phyloP scores from a whole-genome alignment of 345 rosid genomes.

The Murraya paniculata region DNA sequence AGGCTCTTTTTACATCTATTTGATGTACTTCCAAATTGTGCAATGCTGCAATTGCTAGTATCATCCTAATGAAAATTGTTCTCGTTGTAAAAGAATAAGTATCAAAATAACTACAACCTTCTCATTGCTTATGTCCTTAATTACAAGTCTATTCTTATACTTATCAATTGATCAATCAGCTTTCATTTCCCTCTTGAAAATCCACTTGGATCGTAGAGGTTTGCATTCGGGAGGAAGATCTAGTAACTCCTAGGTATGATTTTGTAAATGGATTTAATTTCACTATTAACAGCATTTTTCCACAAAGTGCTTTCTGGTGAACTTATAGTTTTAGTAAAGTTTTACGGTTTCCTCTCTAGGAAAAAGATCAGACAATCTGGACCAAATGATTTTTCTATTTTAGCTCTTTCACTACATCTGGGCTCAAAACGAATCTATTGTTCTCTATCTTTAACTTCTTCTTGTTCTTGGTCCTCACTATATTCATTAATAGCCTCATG shows the following conservation, averaged over 20 bases:
- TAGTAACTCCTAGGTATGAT: too few relatives aligned
- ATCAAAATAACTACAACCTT: neutral
- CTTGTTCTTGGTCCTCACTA: neutral
- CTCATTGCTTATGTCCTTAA: neutral
- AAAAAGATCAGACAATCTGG: neutral
- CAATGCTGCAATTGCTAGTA: neutral
- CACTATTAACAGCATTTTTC: neutral
- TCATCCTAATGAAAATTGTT: neutral
- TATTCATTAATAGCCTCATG: neutral
- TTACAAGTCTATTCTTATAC: neutral
- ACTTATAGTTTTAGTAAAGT: neutral
- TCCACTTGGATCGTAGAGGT: too few relatives aligned
- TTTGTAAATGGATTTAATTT: too few relatives aligned
- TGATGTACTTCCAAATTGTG: neutral
- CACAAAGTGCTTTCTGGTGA: neutral
- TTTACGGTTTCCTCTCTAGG: neutral
- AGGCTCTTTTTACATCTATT: neutral
- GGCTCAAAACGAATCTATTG: neutral
- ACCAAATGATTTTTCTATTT: neutral
- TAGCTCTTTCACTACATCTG: neutral
- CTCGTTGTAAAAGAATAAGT: neutral
- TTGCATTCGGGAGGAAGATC: too few relatives aligned
- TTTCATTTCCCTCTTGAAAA: too few relatives aligned
- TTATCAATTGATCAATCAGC: too few relatives aligned
- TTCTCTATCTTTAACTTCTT: too few relatives aligned